phyloP scores from a whole-genome alignment of 768 basidiomycete species.

The Cubamyces lactineus region DNA sequence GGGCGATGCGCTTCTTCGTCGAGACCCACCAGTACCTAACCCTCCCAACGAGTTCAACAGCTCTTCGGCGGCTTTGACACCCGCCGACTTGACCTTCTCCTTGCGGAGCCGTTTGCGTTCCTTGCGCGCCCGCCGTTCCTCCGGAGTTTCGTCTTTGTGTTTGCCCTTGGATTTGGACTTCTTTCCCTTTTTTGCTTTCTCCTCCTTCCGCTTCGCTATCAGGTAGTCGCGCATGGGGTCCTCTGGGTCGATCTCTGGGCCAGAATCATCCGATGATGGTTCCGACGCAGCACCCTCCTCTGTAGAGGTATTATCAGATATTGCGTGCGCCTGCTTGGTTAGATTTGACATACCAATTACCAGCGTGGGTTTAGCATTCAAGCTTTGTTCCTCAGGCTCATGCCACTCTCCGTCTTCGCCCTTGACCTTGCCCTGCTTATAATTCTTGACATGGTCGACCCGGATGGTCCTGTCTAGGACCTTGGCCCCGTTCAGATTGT shows the following conservation, averaged over 20 bases:
- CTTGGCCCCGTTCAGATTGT: conserved; percentile 95
- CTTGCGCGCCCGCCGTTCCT: conserved; percentile 76
- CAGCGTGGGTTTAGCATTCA: conserved; percentile 84
- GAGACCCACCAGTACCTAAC: conserved; percentile 2
- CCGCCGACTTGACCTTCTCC: conserved; percentile 57
- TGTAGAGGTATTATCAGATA: conserved; percentile 22
- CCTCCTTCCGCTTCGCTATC: conserved; percentile 71
- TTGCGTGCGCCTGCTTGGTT: too few species aligned
- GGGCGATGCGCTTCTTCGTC: conserved; percentile 17
- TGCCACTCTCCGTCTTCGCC: conserved; percentile 84
- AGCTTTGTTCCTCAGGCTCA: conserved; percentile 81
- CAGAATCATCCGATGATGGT: conserved; percentile 60
- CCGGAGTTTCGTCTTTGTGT: conserved; percentile 76
- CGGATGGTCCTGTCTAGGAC: conserved; percentile 85
- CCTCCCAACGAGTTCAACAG: conserved; percentile 54
- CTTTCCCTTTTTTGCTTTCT: conserved; percentile 64
- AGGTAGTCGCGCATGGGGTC: conserved; percentile 98
- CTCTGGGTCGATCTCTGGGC: conserved; percentile 84
- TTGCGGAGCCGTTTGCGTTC: conserved; percentile 75
- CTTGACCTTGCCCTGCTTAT: conserved; percentile 83
- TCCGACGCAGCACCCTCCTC: conserved; percentile 62
- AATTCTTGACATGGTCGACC: conserved; percentile 91
- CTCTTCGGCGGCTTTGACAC: conserved; percentile 67
- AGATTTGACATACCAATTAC: conserved; percentile 47
- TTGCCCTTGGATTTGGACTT: conserved; percentile 68